These are phyloP conservation scores for Niebla homalea DNA, from an alignment of 495 filamentous ascomycete genomes.

Conservation along the genomic window DNA sequence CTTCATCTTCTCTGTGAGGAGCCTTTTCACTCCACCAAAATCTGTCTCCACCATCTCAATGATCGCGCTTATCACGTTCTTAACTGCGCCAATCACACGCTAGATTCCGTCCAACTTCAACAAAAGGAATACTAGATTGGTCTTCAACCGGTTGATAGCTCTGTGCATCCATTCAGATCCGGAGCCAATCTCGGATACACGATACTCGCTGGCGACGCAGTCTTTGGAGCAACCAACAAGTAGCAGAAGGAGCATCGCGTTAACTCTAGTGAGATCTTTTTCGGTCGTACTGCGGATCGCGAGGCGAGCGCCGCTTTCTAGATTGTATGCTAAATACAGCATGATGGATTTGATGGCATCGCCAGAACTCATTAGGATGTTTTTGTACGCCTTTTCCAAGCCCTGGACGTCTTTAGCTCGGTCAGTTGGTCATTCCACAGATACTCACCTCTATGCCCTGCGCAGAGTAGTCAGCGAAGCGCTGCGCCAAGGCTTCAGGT, in stretches of 20 bases:
- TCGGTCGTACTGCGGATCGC: constrained; percentile 30
- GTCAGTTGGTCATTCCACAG: neutral
- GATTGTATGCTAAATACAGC: neutral
- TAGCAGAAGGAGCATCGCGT: constrained; percentile 42
- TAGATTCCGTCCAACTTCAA: neutral
- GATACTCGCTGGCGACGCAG: constrained; percentile 37
- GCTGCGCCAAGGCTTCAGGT: neutral
- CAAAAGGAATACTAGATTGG: neutral
- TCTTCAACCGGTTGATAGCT: neutral
- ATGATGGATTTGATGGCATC: neutral
- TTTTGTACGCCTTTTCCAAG: neutral
- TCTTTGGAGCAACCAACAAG: constrained; percentile 36
- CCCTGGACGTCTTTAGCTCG: neutral
- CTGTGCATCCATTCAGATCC: neutral
- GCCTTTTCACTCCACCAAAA: neutral
- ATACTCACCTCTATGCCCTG: neutral
- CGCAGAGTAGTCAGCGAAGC: neutral
- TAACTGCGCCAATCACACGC: neutral
- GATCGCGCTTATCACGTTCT: constrained; percentile 2
- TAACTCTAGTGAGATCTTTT: constrained; percentile 51
- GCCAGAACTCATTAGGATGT: neutral
- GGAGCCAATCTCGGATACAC: neutral
- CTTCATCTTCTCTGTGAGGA: neutral
- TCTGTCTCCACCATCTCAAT: neutral
- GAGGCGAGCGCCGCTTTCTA: neutral